These are phyloP conservation scores for Actinomortierella wolfii DNA, from an alignment of 371 early-diverging fungal genomes.

Conservation along the genomic window DNA sequence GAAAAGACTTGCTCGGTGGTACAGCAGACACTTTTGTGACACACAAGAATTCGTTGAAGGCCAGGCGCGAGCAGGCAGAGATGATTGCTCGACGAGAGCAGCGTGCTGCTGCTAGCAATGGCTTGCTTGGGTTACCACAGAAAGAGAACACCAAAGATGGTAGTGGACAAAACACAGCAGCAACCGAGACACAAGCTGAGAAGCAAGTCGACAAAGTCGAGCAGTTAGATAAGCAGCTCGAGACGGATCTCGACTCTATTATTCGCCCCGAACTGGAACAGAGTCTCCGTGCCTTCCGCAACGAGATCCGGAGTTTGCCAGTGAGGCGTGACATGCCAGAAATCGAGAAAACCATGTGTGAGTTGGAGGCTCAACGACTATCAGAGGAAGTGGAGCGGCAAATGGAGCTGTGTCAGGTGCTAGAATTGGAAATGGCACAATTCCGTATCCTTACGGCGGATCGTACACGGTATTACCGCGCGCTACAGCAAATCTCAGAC, in stretches of 20 bases:
- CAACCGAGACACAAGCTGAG: not conserved
- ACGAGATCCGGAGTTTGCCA: conserved; percentile 15
- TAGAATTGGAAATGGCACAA: conserved; percentile 17
- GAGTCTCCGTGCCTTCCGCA: conserved; percentile 21
- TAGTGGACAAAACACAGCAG: no score
- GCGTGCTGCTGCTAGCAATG: conserved; percentile 10
- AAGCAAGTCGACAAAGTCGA: conserved; percentile 6
- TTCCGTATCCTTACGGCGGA: conserved; percentile 32
- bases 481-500: conserved; percentile 63
- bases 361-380: conserved; percentile 18
- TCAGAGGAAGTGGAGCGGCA: conserved; percentile 21
- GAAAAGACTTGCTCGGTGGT: conserved; percentile 24
- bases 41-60: conserved; percentile 7
- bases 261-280: conserved; percentile 11
- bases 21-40: conserved; percentile 13
- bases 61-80: conserved; percentile 9
- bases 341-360: conserved; percentile 20
- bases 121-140: conserved; percentile 2
- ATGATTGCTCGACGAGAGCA: conserved; percentile 29
- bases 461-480: conserved; percentile 61
- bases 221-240: conserved; percentile 23
- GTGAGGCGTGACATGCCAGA: conserved; percentile 4
- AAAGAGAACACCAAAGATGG: no score
- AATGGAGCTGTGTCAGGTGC: conserved; percentile 11
- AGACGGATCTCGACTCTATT: conserved; percentile 23